A percentile compares a stretch with the other conserved stretches of the same genome.
Evolutionary conservation across 257 asterid genomes (phyloP).

Genomic region (Solanum bukasovii): DNA sequence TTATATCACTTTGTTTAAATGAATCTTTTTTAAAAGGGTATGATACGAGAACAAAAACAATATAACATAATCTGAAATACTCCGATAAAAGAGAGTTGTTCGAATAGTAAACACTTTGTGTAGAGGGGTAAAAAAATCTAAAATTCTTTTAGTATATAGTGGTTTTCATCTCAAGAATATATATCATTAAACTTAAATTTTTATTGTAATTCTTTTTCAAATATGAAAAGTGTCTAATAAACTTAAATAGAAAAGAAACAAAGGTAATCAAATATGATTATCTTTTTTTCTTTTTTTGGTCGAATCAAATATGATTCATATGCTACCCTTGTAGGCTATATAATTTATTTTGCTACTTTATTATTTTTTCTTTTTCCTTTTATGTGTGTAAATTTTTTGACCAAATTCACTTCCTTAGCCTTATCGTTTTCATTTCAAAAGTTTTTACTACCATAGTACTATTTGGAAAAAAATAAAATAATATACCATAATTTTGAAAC

Average conservation of each 20-base stretch:
- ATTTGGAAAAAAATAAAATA: background rate
- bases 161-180: background rate
- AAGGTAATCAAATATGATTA: background rate
- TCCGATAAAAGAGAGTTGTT: fast-evolving
- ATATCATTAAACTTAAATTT: background rate
- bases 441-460: background rate
- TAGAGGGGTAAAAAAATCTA: background rate
- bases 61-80: background rate
- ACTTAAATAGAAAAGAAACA: background rate
- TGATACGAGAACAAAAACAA: background rate
- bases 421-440: background rate
- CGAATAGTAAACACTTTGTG: too few species aligned
- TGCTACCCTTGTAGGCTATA: background rate
- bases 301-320: background rate
- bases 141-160: background rate
- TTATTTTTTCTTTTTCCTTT: background rate
- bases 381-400: background rate
- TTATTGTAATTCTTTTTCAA: background rate
- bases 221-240: background rate
- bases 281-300: background rate
- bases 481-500: background rate
- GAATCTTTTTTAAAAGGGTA: background rate
- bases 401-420: background rate
- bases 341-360: background rate
- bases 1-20: background rate